phyloP scores from a whole-genome alignment of 2,329 filamentous ascomycete species.

The Penicillium sp. region DNA sequence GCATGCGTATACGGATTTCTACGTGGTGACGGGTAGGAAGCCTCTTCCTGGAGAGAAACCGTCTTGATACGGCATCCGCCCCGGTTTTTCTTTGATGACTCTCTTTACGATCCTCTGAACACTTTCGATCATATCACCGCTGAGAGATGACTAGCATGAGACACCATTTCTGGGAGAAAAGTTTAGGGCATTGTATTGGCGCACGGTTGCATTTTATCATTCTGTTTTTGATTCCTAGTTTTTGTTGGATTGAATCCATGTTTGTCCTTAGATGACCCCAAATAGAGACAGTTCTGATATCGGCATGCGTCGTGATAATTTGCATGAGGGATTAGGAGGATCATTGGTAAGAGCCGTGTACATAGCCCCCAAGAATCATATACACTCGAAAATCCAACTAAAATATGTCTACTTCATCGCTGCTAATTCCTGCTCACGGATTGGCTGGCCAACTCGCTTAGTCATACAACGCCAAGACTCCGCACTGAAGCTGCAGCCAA shows the following conservation, averaged over 20 bases:
- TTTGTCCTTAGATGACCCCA: background rate
- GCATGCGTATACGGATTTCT: conserved; percentile 41
- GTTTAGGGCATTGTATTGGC: conserved; percentile 25
- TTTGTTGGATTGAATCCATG: background rate
- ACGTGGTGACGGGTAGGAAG: conserved; percentile 39
- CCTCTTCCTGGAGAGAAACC: conserved; percentile 22
- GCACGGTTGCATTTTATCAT: conserved; percentile 8
- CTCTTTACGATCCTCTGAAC: conserved; percentile 8
- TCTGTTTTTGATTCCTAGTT: background rate
- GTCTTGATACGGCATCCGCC: conserved; percentile 2
- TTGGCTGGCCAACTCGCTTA: conserved; percentile 16
- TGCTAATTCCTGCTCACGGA: background rate
- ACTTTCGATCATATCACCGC: conserved; percentile 14
- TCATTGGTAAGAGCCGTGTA: background rate
- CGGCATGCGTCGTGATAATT: background rate
- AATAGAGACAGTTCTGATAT: background rate
- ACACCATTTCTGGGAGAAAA: conserved; percentile 24
- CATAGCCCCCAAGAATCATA: background rate
- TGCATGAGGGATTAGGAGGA: background rate
- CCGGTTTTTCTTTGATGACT: conserved; percentile 4
- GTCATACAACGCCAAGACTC: conserved; percentile 23
- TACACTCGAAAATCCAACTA: background rate
- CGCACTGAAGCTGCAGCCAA: conserved; percentile 13
- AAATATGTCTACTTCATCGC: background rate
- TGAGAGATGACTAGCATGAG: conserved; percentile 26